These are phyloP conservation scores for Fusarium fracticaudum DNA, from an alignment of 2,329 filamentous ascomycete species.

Conservation along the genomic window DNA sequence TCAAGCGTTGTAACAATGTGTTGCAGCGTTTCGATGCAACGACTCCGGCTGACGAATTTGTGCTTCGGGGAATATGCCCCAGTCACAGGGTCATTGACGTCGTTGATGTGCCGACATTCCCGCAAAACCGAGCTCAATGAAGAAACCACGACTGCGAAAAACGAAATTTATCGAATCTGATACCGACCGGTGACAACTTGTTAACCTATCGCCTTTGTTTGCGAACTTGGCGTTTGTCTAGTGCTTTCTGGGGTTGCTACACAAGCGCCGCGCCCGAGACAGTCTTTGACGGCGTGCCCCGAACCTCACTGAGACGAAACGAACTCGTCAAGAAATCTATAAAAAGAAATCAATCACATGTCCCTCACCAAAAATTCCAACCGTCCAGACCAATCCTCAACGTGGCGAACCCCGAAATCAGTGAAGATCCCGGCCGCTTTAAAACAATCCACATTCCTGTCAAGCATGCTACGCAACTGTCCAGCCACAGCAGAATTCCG, in stretches of 20 bases:
- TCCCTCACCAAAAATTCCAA: neutral
- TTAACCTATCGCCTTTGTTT: too few relatives aligned
- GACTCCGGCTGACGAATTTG: neutral
- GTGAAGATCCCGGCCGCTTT: neutral
- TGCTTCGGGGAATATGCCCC: neutral
- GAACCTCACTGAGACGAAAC: neutral
- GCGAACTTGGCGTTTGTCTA: neutral
- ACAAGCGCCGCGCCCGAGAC: neutral
- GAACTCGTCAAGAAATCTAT: neutral
- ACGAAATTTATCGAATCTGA: rapidly evolving
- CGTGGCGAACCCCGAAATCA: conserved; percentile 2
- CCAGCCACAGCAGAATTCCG: conserved; percentile 16
- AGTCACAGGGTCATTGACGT: neutral
- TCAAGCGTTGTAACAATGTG: neutral
- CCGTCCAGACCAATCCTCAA: neutral
- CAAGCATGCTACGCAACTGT: neutral
- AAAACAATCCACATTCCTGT: conserved; percentile 15
- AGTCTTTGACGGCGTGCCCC: neutral
- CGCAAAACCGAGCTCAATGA: too few relatives aligned
- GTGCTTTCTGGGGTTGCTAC: neutral
- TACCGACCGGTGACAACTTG: rapidly evolving
- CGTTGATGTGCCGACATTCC: neutral
- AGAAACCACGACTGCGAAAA: rapidly evolving
- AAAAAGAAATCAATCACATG: neutral
- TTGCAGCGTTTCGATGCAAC: neutral